Evolutionary conservation across 345 rosid genomes (phyloP), one percentile per base, ranked within the genome.

Genomic region (Eutrema japonicum): DNA sequence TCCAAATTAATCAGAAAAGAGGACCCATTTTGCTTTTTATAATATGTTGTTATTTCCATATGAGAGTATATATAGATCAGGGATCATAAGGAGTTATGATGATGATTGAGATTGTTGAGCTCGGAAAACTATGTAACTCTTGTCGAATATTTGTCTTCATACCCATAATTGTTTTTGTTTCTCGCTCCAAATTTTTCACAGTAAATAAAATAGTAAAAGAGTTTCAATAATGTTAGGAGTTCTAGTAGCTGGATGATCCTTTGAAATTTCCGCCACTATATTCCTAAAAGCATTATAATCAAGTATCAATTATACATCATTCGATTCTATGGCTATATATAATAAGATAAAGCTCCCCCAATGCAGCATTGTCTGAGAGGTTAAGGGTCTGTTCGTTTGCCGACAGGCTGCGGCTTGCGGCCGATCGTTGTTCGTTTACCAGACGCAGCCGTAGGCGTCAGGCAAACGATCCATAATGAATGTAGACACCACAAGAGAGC

Each of bases 251-350:
- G 87, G 83, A 11, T 5, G 60, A 32, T 32, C 38, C 38, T 54
- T 7, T 33, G 5, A 54, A 54, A 54, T 12, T 54, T 54, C 0
- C 3, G 12, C 16, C 36, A 83, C 91, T 6, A 82, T 85, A 7
- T 88, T 89, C 86, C 82, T 84, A 76, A 86, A 83, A 5, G 89
- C 91, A 9, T 3, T 10, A 8, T 4, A 26, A 26, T 27, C 55
- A 9, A 10, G 10, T 52, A 52, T 53, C 40, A 32, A 13, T 54
- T 33, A 54, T 13, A 13, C 57, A 52, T 27, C 8, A 18, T 16
- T 43, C 26, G 22, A 62, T 37, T 61, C 51, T 37, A 10, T 10
- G 14, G 16, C 37, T 29, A 7, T 52, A 6, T 53, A 5, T 30
- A 52, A 11, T 53, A 61, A 33, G 61, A 35, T 36, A 5, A 56